Conservation (phyloP, 2,329 filamentous ascomycete genomes). For the Coleophoma cylindrospora region DNA sequence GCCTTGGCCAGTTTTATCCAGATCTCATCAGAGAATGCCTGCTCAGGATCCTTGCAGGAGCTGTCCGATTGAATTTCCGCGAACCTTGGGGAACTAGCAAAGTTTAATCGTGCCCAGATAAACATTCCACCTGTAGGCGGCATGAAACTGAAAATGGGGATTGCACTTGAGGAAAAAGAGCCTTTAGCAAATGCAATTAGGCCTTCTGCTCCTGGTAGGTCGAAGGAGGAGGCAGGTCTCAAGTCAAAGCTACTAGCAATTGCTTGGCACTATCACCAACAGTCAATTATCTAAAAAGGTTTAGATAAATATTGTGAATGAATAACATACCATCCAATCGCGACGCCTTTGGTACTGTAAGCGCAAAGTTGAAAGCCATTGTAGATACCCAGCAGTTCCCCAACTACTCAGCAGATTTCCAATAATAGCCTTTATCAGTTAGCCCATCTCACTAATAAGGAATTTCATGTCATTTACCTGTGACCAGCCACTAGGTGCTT, state of each 20-base stretch:
- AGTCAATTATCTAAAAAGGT: neutral
- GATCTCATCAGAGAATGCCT: neutral
- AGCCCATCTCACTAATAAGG: too few relatives aligned
- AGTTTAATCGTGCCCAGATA: slow-evolving; percentile 26
- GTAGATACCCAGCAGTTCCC: neutral
- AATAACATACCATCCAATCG: neutral
- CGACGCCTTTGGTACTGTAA: neutral
- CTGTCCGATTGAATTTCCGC: neutral
- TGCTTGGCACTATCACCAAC: neutral
- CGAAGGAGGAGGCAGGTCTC: slow-evolving; percentile 6
- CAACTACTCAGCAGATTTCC: neutral
- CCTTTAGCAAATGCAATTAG: neutral
- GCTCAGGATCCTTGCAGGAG: neutral
- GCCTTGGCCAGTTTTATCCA: neutral
- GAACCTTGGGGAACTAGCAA: slow-evolving; percentile 10
- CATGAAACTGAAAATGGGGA: slow-evolving; percentile 24
- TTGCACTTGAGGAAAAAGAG: too few relatives aligned
- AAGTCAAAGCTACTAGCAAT: slow-evolving; percentile 11
- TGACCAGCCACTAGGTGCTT: neutral
- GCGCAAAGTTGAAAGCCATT: neutral
- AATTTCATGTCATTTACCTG: too few relatives aligned
- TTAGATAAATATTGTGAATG: neutral
- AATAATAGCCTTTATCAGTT: neutral
- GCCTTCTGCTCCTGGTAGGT: neutral
- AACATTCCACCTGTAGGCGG: slow-evolving; percentile 27